These are phyloP conservation scores for Plasmodium cynomolgi DNA, from an alignment of 169 alveolate species.

Conservation along the genomic window DNA sequence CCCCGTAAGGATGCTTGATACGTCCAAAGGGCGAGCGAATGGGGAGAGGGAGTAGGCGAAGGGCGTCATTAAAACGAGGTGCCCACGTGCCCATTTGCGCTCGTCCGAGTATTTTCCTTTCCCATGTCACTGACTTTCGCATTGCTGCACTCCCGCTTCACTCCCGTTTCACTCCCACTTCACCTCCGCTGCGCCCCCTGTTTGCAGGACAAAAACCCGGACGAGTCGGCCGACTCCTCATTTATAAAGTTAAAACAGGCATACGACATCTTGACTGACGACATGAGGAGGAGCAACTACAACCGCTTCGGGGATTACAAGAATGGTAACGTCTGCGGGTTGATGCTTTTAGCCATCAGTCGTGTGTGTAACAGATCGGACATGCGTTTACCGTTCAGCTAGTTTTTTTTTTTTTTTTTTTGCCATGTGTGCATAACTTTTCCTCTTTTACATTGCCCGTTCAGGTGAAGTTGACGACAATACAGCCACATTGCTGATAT, in stretches of 20 bases:
- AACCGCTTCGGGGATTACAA: constrained; percentile 74
- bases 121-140: not conserved
- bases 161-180: not conserved
- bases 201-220: constrained; percentile 67
- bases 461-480: constrained; percentile 73
- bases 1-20: constrained; percentile 29
- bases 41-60: not conserved
- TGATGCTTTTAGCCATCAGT: not conserved
- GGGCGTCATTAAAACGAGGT: not conserved
- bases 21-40: not conserved
- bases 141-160: not conserved
- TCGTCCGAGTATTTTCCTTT: not conserved
- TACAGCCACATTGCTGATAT: constrained; percentile 63
- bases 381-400: not conserved
- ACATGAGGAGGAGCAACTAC: constrained; percentile 65
- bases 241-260: constrained; percentile 71
- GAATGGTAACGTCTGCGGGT: constrained; percentile 24
- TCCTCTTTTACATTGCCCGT: not conserved
- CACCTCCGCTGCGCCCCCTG: not conserved
- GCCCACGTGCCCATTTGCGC: not conserved
- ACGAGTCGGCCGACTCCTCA: constrained; percentile 49
- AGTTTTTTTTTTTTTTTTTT: not conserved
- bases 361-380: not conserved
- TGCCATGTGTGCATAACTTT: not conserved
- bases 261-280: constrained; percentile 61